Percentiles rank a stretch among this genome's conserved stretches.
Conservation (phyloP, 2,329 filamentous ascomycete species). For the Fusarium sacchari region DNA sequence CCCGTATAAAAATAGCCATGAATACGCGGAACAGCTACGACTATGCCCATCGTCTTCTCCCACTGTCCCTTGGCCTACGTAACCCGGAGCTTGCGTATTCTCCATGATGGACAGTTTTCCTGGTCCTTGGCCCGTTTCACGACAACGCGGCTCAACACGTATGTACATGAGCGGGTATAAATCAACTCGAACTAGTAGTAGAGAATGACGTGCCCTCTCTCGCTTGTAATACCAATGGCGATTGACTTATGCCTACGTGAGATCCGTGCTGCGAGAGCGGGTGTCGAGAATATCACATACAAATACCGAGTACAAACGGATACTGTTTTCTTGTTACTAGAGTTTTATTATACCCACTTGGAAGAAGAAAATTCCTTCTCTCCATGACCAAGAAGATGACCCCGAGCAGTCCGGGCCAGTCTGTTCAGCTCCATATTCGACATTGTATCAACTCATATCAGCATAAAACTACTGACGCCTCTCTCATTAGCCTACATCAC, state of each 20-base stretch:
- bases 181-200: neutral
- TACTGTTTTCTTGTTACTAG: neutral
- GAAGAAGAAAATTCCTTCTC: neutral
- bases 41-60: neutral
- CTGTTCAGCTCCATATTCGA: neutral
- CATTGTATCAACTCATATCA: neutral
- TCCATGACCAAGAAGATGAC: neutral
- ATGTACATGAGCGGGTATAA: constrained; percentile 4
- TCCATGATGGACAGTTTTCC: neutral
- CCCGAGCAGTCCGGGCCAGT: neutral
- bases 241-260: constrained; percentile 23
- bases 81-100: neutral
- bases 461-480: constrained; percentile 1
- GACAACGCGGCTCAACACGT: constrained; percentile 24
- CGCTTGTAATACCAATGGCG: constrained; percentile 20
- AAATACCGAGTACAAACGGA: constrained; percentile 1
- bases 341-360: constrained; percentile 8
- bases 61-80: constrained; percentile 18
- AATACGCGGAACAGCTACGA: neutral
- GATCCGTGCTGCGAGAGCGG: constrained; percentile 20
- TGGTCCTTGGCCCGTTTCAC: constrained; percentile 25
- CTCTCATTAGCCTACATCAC: constrained; percentile 5
- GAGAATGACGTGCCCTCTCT: constrained; percentile 22
- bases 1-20: neutral
- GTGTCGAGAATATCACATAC: constrained; percentile 6